Percentiles rank a stretch among this genome's conserved stretches.
These are phyloP conservation scores for Jaltomata sinuosa DNA, from an alignment of 257 asterid species.

Conservation along the genomic window DNA sequence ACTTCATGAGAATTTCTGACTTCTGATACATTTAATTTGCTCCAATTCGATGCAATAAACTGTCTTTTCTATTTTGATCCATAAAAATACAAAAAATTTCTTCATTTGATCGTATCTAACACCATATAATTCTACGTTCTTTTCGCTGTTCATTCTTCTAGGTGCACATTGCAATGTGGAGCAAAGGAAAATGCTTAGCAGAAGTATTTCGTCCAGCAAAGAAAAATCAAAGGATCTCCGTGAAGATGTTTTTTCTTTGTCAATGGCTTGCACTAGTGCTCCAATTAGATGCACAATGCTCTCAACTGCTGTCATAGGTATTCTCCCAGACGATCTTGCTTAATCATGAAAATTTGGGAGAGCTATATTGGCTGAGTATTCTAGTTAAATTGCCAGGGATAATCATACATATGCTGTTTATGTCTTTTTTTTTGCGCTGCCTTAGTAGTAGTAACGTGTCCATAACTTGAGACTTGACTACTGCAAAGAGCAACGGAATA, in stretches of 20 bases:
- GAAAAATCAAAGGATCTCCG: background rate
- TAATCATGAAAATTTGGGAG: background rate
- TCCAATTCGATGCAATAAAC: background rate
- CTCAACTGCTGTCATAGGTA: slow-evolving; percentile 30
- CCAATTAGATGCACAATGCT: slow-evolving; percentile 8
- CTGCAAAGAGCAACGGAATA: background rate
- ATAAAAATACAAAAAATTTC: background rate
- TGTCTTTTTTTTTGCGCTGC: background rate
- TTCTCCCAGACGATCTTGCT: background rate
- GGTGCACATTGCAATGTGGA: background rate
- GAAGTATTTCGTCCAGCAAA: background rate
- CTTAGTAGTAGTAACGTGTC: background rate
- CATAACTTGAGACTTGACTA: background rate
- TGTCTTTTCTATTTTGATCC: background rate
- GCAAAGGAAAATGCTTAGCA: slow-evolving; percentile 11
- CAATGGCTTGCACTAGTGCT: slow-evolving; percentile 21
- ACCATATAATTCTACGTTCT: background rate
- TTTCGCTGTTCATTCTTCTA: background rate
- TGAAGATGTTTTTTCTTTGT: slow-evolving; percentile 8
- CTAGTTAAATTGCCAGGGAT: background rate
- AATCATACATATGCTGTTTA: background rate
- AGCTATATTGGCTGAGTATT: background rate
- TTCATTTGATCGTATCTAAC: background rate
- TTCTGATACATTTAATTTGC: background rate
- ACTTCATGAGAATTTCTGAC: background rate